Percentiles rank a stretch among this genome's conserved stretches.
These are phyloP conservation scores for Paecilomyces variotii DNA, from an alignment of 2,329 filamentous ascomycete species.

Conservation along the genomic window DNA sequence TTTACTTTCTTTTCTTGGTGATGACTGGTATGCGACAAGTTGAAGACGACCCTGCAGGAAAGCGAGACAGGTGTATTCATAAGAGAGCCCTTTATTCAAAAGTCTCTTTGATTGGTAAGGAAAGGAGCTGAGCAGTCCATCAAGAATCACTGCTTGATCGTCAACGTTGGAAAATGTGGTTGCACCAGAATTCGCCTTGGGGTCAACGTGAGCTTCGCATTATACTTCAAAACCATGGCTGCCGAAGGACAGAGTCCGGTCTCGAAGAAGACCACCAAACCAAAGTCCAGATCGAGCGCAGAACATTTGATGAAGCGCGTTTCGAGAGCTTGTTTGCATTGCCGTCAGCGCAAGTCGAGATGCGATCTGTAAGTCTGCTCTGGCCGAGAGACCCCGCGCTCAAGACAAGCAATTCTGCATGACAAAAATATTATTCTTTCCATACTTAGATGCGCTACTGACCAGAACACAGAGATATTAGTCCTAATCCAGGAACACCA, in stretches of 20 bases:
- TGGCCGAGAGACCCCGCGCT: background rate
- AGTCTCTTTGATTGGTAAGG: background rate
- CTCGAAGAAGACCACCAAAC: constrained; percentile 5
- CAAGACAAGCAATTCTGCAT: constrained; percentile 2
- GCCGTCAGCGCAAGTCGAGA: constrained; percentile 43
- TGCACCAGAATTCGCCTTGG: background rate
- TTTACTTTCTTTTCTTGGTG: background rate
- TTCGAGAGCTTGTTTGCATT: constrained; percentile 42
- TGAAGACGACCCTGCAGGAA: background rate
- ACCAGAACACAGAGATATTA: constrained; percentile 28
- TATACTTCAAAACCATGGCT: constrained; percentile 1
- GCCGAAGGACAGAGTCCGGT: constrained; percentile 1
- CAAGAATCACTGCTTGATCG: background rate
- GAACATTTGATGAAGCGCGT: constrained; percentile 36
- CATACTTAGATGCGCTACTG: constrained; percentile 10
- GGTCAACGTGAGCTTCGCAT: background rate
- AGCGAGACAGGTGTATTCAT: background rate
- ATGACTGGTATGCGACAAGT: background rate
- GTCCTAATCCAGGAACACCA: constrained; percentile 42
- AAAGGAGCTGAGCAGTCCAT: background rate
- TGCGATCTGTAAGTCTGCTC: constrained; percentile 41
- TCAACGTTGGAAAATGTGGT: background rate
- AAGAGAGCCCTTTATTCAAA: background rate
- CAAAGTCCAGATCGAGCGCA: constrained; percentile 17
- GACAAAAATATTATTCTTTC: constrained; percentile 7